Conservation (phyloP, 176 grass and related monocot genomes). For the Areca catechu region DNA sequence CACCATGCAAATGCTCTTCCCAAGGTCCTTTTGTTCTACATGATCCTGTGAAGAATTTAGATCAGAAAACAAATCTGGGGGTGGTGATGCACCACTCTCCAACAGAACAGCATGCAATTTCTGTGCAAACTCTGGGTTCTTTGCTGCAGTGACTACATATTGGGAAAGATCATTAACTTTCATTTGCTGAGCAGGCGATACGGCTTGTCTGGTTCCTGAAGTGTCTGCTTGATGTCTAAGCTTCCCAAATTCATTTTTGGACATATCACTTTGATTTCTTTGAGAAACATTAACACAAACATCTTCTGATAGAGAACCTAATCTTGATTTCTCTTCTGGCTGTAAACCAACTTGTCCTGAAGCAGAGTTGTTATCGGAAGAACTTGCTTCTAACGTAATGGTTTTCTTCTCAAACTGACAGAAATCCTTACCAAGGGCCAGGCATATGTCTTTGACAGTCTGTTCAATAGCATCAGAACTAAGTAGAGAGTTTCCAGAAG, state of each 20-base stretch:
- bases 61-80: constrained; percentile 43
- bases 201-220: constrained; percentile 5
- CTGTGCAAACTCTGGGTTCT: constrained; percentile 45
- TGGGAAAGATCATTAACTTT: constrained; percentile 54
- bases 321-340: constrained; percentile 33
- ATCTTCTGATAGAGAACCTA: constrained; percentile 14
- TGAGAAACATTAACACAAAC: background rate
- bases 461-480: constrained; percentile 54
- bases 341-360: constrained; percentile 24
- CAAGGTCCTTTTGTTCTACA: constrained; percentile 1
- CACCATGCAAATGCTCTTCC: constrained; percentile 10
- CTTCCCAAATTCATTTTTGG: constrained; percentile 19
- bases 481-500: constrained; percentile 55
- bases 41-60: constrained; percentile 23
- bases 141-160: constrained; percentile 40
- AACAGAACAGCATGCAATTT: constrained; percentile 62
- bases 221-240: background rate
- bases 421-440: constrained; percentile 49
- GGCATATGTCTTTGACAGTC: constrained; percentile 57
- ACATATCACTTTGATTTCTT: constrained; percentile 1
- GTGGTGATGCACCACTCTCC: constrained; percentile 51
- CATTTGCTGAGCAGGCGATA: constrained; percentile 32
- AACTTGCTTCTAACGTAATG: constrained; percentile 32
- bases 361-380: constrained; percentile 30
- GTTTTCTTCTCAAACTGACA: constrained; percentile 35